Conservation (phyloP, 768 basidiomycete genomes). For the Kwoniella europaea region DNA sequence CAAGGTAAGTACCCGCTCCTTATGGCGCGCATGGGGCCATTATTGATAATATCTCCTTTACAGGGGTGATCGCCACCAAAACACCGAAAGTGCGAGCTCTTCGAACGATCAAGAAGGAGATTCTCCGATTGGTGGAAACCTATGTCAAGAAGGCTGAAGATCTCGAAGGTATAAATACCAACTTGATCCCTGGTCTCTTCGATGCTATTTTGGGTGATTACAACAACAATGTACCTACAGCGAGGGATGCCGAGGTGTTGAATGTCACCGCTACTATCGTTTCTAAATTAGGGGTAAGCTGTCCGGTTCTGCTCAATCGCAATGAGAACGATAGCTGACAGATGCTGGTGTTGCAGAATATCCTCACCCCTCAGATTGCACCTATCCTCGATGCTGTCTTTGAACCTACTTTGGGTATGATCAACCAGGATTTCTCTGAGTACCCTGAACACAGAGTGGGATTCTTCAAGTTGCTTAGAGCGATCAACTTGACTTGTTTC, state of each 20-base stretch:
- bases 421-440: conserved; percentile 99
- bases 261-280: conserved; percentile 97
- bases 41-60: background rate
- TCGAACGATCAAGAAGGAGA: conserved; percentile 97
- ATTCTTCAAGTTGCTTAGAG: conserved; percentile 92
- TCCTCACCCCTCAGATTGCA: conserved; percentile 90
- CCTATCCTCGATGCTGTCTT: conserved; percentile 96
- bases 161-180: conserved; percentile 85
- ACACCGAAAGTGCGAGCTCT: conserved; percentile 94
- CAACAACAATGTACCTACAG: conserved; percentile 86
- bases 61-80: conserved; percentile 89
- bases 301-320: background rate
- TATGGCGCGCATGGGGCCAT: too few relatives aligned
- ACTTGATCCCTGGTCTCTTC: conserved; percentile 90
- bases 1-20: conserved; percentile 64
- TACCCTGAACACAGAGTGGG: conserved; percentile 96
- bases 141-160: conserved; percentile 98
- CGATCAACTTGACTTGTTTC: conserved; percentile 93
- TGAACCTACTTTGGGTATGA: conserved; percentile 96
- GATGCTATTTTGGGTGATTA: conserved; percentile 99
- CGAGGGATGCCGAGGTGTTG: conserved; percentile 93
- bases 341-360: conserved; percentile 62
- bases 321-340: background rate
- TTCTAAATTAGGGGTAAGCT: conserved; percentile 78
- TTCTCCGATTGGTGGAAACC: conserved; percentile 94